These are phyloP conservation scores for Pichia norvegensis DNA, from an alignment of 1,139 yeast genomes.

Conservation along the genomic window DNA sequence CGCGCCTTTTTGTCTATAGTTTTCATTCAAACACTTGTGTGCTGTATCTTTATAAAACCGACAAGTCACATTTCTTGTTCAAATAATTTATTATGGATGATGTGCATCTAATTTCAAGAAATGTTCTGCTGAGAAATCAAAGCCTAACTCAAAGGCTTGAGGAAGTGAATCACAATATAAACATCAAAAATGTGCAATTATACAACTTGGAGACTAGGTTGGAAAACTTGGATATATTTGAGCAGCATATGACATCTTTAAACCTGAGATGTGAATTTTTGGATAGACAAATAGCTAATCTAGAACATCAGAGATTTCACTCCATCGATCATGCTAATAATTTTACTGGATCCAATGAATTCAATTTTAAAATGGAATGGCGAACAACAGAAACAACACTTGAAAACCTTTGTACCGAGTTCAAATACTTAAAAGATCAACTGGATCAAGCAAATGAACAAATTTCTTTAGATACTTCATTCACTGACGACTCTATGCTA, in stretches of 20 bases:
- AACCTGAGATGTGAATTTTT: conserved; percentile 33
- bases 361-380: conserved; percentile 27
- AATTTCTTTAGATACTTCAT: conserved; percentile 1
- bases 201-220: conserved; percentile 17
- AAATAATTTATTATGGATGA: not conserved
- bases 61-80: not conserved
- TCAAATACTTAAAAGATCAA: conserved; percentile 30
- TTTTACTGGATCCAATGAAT: not conserved
- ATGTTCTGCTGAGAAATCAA: conserved; percentile 8
- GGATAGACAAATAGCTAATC: conserved; percentile 32
- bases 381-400: conserved; percentile 40
- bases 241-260: conserved; percentile 30
- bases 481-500: conserved; percentile 1
- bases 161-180: conserved; percentile 3
- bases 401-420: conserved; percentile 44
- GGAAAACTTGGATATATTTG: conserved; percentile 25
- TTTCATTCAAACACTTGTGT: no score
- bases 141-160: conserved; percentile 17
- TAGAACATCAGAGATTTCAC: conserved; percentile 26
- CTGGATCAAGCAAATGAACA: conserved; percentile 18
- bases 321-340: not conserved
- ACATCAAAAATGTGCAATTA: conserved; percentile 3
- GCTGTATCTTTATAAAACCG: not conserved
- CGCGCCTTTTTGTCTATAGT: no score
- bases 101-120: not conserved